These are phyloP conservation scores for Kuraishia borneana DNA, from an alignment of 805 yeast species.

Conservation along the genomic window DNA sequence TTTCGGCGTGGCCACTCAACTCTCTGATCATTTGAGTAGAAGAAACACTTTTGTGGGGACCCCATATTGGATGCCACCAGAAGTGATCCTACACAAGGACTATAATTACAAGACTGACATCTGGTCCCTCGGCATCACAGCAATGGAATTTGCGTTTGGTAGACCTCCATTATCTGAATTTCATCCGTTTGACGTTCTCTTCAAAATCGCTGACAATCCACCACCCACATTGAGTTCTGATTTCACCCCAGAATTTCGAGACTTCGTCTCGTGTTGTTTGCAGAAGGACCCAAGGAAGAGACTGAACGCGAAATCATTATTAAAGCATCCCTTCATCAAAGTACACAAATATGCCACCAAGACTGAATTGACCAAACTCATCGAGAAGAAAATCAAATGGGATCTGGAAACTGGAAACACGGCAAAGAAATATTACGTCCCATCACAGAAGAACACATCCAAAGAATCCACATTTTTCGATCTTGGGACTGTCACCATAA, in stretches of 20 bases:
- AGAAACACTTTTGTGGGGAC: constrained; percentile 46
- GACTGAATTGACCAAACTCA: constrained; percentile 22
- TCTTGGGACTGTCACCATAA: constrained; percentile 5
- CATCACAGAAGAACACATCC: constrained; percentile 14
- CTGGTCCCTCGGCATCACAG: constrained; percentile 75
- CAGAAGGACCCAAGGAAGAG: constrained; percentile 58
- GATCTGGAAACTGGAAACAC: constrained; percentile 20
- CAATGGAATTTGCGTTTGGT: constrained; percentile 61
- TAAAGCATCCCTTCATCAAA: constrained; percentile 53
- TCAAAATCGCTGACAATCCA: constrained; percentile 34
- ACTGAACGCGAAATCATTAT: constrained; percentile 49
- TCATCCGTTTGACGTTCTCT: constrained; percentile 46
- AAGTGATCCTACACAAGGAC: constrained; percentile 39
- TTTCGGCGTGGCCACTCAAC: constrained; percentile 89
- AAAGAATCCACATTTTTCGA: constrained; percentile 5
- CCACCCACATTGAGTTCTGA: constrained; percentile 30
- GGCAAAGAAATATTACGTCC: constrained; percentile 18
- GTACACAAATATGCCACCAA: constrained; percentile 23
- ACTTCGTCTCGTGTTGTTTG: constrained; percentile 61
- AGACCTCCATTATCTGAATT: constrained; percentile 55
- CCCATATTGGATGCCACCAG: constrained; percentile 60
- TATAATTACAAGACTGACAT: constrained; percentile 66
- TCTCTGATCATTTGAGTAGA: constrained; percentile 41
- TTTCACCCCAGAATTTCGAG: constrained; percentile 35
- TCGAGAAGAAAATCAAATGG: constrained; percentile 34